phyloP scores from a whole-genome alignment of 2,329 filamentous ascomycete species.

The Colletotrichum sublineola region DNA sequence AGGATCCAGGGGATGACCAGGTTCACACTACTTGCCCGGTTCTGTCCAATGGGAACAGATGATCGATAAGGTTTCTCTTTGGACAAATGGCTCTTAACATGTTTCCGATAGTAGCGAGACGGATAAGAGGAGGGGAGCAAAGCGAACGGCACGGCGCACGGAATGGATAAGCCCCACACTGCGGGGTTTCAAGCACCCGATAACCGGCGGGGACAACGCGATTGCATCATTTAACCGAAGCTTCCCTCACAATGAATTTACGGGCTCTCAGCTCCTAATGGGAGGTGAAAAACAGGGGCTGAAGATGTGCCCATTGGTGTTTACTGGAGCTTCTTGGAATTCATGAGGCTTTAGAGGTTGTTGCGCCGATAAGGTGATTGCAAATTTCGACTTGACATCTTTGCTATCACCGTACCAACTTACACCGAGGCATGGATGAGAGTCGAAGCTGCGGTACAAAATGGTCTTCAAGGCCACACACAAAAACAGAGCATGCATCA shows the following conservation, averaged over 20 bases:
- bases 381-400: conserved; percentile 5
- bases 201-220: conserved; percentile 32
- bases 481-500: neutral
- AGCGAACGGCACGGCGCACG: conserved; percentile 32
- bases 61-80: conserved; percentile 5
- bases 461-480: neutral
- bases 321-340: neutral
- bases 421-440: neutral
- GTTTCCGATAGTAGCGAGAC: conserved; percentile 35
- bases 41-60: conserved; percentile 10
- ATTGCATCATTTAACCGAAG: conserved; percentile 36
- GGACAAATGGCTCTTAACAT: conserved; percentile 26
- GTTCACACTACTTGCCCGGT: neutral
- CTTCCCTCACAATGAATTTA: neutral
- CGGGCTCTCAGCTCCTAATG: neutral
- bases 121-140: conserved; percentile 37
- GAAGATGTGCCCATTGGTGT: neutral
- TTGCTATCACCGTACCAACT: conserved; percentile 15
- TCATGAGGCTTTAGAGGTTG: neutral
- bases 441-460: neutral
- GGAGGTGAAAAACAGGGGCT: neutral
- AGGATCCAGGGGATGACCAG: conserved; percentile 5
- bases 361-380: conserved; percentile 19
- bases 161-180: conserved; percentile 35
- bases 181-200: conserved; percentile 39